Conservation (phyloP, 208 protist species). For the Crithidia expoeki region DNA sequence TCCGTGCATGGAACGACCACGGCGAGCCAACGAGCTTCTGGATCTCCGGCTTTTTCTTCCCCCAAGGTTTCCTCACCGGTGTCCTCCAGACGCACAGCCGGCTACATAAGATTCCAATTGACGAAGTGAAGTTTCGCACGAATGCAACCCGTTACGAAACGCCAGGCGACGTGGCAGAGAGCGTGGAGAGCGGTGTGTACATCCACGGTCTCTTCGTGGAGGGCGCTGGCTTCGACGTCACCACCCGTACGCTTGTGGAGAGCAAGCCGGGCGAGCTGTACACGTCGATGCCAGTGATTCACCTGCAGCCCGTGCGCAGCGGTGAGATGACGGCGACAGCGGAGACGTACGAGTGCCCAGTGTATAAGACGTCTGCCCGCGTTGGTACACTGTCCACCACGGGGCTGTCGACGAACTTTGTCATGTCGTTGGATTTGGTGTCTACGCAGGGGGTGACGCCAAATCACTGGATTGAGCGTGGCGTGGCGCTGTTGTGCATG, state of each 20-base stretch:
- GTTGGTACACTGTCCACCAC: constrained; percentile 91
- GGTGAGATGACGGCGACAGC: constrained; percentile 35
- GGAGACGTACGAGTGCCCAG: constrained; percentile 83
- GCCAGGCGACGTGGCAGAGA: constrained; percentile 73
- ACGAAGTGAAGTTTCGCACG: constrained; percentile 90
- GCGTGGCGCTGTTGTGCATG: constrained; percentile 94
- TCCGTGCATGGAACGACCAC: constrained; percentile 94
- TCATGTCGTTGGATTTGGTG: constrained; percentile 84
- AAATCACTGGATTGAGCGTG: constrained; percentile 92
- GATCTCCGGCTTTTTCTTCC: constrained; percentile 99
- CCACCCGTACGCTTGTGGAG: constrained; percentile 60
- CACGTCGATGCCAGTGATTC: constrained; percentile 86
- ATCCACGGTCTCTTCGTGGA: constrained; percentile 94
- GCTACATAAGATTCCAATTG: constrained; percentile 87
- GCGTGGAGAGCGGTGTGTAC: constrained; percentile 81
- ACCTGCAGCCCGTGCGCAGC: constrained; percentile 83
- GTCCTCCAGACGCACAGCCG: constrained; percentile 94
- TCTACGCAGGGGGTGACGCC: constrained; percentile 45
- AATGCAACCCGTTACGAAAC: constrained; percentile 78
- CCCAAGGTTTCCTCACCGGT: constrained; percentile 94
- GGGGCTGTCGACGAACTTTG: constrained; percentile 93
- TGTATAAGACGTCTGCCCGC: constrained; percentile 94
- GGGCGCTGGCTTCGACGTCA: constrained; percentile 78
- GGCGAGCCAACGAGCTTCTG: constrained; percentile 93
- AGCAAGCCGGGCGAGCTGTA: constrained; percentile 87